Evolutionary conservation across 2,329 filamentous ascomycete genomes (phyloP), one percentile per base, ranked within the genome.

Genomic region (Neurospora sp.): DNA sequence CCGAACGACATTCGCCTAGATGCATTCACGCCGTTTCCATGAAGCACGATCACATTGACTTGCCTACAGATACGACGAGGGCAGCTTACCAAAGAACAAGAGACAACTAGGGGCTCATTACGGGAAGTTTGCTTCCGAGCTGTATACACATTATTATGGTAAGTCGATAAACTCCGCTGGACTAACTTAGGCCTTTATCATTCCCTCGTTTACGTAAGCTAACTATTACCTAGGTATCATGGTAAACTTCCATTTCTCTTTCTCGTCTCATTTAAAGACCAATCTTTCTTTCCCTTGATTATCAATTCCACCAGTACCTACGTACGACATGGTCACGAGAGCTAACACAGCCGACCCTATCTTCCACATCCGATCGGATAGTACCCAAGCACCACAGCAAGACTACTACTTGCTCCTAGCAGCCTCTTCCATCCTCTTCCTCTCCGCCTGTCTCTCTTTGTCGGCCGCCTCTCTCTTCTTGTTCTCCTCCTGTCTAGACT

Each of bases 201-300:
- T 2, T 19, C 11, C 8, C 17, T 43, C n/a, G 17, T 2, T 17
- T 11, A n/a, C 3, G 0, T 19, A 8, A n/a, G 8, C n/a, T 10
- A 5, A 43, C n/a, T 43, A 2, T 1, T 0, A 8, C 8, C 23
- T 23, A 23, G 23, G 8, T 8, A 10, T 10, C 40, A 4, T 19
- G n/a, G 12, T 2, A 15, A 40, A 40, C 39, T 39, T 19, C 17
- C 4, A 10, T 19, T 43, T 2, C 40, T 8, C 40, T n/a, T 19
- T n/a, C 17, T 8, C 8, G 1, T 19, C 8, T 10, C 17, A n/a
- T 43, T 8, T 2, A 5, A 0, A n/a, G n/a, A 4, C 2, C n/a
- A 43, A 4, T n/a, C n/a, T 17, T 10, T 19, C 8, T 43, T 2
- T 19, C 8, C 41, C 41, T 39, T n/a, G 17, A n/a, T 1, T 41